Evolutionary conservation across 2,329 filamentous ascomycete genomes (phyloP), one percentile per base, ranked within the genome.

Genomic region (Diaporthe australafricana): DNA sequence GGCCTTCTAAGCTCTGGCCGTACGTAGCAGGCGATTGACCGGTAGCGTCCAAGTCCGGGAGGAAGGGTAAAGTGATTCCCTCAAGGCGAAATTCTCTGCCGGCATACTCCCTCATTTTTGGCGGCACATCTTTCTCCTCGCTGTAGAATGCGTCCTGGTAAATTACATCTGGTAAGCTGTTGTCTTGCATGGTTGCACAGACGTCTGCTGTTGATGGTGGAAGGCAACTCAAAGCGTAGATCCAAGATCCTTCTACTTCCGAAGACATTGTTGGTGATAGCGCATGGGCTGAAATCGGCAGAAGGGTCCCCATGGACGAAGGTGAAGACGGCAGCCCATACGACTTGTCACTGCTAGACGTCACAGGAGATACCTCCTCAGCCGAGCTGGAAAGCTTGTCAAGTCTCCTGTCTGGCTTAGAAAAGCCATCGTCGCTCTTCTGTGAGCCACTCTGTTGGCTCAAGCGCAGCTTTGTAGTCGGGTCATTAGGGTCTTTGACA

Each of bases 121-220:
- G 87, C 16, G 95, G 95, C 0, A 98, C 93, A 81, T 98, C 96
- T 65, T 86, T 87, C 73, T 97, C 94, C 35, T 93, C 87, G 76
- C 95, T 93, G 79, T 98, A 98, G 77, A 92, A 95, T 0, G 95
- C 92, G 78, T 95, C 91, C 80, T 95, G 93, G 75, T 98, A 97
- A 62, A 98, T 88, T 17, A 93, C 87, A 71, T 91, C 86, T 0
- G 93, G 92, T 11, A 91, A 82, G 16, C 86, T 86, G 71, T 86
- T 81, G n/a, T 85, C 79, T 75, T 86, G 81, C 79, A 94, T 86
- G 0, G 90, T 92, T 1, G 83, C 83, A 3, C 83, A 78, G 1
- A 94, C 84, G 76, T 85, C 87, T 32, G 74, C 73, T 1, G 70
- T 70, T 12, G 80, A 77, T 1, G 84, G 84, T 17, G 84, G 80